Evolutionary conservation across 352 stramenopile genomes (phyloP), one percentile per base, ranked within the genome.

Genomic region (Halophytophthora polymorphica): DNA sequence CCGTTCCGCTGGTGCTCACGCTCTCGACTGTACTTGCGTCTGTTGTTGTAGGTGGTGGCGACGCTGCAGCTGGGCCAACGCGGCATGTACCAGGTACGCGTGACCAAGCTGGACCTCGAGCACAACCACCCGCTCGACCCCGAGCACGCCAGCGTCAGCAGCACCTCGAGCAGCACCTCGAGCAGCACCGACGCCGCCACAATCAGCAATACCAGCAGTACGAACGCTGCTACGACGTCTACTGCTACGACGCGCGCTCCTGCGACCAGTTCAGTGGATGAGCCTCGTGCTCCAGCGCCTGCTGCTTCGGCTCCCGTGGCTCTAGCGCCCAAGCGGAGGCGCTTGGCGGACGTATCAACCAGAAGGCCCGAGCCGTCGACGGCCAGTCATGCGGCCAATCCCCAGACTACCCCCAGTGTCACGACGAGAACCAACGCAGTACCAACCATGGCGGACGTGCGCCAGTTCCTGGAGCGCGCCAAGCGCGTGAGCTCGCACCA

Each of bases 111-210:
- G 2, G 49, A 54, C 28, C 50, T 72, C 4, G 31, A 52, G 35
- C 64, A 72, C 47, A 72, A 72, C 43, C 64, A 72, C 28, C 59
- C 64, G 21, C 21, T 72, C 29, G 36, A 29, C 18, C 11, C n/a
- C 0, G 21, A 46, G 22, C 38, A 33, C 7, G 25, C n/a, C 28
- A 17, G n/a, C n/a, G n/a, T n/a, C n/a, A 35, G 18, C 35, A 37
- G 11, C 34, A 11, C 14, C n/a, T 18, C 17, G 23, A 31, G 25
- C 43, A 41, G 22, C 4, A 33, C 37, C 6, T 2, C 33, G 4
- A 51, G 14, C 45, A 34, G 6, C 29, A 34, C 29, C 12, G 29
- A 6, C 29, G 29, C 29, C 29, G 12, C 29, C 29, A 12, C 6
- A 34, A 17, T 17, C 33, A 17, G 2, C 33, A 38, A 3, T 6